Percentiles rank a stretch among this genome's conserved stretches.
phyloP scores from a whole-genome alignment of 352 stramenopile genomes.

The Phytophthora uliginosa region DNA sequence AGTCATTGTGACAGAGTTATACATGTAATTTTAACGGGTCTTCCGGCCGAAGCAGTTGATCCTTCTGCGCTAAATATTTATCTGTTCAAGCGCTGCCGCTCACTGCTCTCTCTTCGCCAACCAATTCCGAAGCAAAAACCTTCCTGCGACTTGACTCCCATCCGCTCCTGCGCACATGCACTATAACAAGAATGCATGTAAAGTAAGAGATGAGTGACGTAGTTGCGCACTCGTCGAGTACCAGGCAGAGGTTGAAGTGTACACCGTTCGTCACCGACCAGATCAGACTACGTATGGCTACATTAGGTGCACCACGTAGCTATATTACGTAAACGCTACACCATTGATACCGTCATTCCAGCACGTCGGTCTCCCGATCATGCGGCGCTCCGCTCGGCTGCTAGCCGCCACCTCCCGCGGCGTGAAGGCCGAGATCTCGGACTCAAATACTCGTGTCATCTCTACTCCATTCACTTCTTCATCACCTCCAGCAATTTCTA shows the following conservation, averaged over 20 bases:
- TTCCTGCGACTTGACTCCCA: not conserved
- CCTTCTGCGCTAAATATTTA: not conserved
- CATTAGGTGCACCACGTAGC: not conserved
- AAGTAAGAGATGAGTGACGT: no score
- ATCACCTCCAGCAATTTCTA: constrained; percentile 19
- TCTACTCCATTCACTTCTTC: not conserved
- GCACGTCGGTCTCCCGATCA: constrained; percentile 6
- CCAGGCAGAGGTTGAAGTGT: not conserved
- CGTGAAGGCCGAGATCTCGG: constrained; percentile 15
- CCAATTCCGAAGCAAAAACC: not conserved
- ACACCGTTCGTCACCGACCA: constrained; percentile 6
- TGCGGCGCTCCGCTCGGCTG: constrained; percentile 43
- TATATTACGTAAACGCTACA: constrained; percentile 16
- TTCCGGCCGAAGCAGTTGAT: no score
- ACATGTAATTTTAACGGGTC: no score
- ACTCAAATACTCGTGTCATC: not conserved
- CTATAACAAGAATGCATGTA: no score
- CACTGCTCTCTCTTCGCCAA: not conserved
- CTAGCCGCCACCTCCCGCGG: constrained; percentile 9
- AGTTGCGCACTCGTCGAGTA: not conserved
- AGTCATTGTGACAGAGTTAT: no score
- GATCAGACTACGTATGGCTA: not conserved
- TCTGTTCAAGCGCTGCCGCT: no score
- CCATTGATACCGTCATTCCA: constrained; percentile 18
- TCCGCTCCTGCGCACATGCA: not conserved